phyloP scores from a whole-genome alignment of 306 rosid genomes.

The Rosa lucieae region DNA sequence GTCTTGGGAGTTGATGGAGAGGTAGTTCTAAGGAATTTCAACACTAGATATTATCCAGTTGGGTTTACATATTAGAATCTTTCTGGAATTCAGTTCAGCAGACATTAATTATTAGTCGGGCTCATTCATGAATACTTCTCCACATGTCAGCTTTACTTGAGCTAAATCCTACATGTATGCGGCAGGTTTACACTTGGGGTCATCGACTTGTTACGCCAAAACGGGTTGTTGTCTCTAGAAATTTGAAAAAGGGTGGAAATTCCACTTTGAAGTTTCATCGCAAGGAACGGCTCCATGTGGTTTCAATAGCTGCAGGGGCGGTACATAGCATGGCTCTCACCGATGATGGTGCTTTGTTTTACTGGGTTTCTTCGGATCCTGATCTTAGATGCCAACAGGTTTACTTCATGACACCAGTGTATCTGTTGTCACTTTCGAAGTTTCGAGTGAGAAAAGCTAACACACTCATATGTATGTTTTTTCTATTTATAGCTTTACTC shows the following conservation, averaged over 20 bases:
- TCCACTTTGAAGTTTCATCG: slow-evolving; percentile 79
- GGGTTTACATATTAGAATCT: not conserved
- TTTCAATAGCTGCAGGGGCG: slow-evolving; percentile 81
- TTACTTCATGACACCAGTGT: slow-evolving; percentile 11
- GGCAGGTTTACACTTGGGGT: slow-evolving; percentile 97
- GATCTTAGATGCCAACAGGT: slow-evolving; percentile 93
- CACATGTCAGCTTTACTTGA: not conserved
- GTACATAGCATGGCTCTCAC: slow-evolving; percentile 78
- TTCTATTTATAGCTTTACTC: slow-evolving; percentile 52
- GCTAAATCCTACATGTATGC: slow-evolving; percentile 17
- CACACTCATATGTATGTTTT: slow-evolving; percentile 9
- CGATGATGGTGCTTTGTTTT: slow-evolving; percentile 88
- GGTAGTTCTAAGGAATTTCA: slow-evolving; percentile 48
- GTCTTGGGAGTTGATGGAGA: slow-evolving; percentile 95
- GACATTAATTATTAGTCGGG: not conserved
- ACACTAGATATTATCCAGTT: not conserved
- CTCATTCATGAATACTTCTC: not conserved
- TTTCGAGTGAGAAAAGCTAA: slow-evolving; percentile 10
- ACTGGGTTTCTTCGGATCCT: slow-evolving; percentile 90
- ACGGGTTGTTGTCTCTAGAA: slow-evolving; percentile 81
- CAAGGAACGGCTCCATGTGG: slow-evolving; percentile 72
- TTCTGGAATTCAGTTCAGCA: not conserved
- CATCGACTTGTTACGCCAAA: slow-evolving; percentile 89
- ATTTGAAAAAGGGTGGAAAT: slow-evolving; percentile 82
- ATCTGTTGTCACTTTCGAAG: slow-evolving; percentile 1